phyloP scores from a whole-genome alignment of 495 filamentous ascomycete genomes.

The Aspergillus asperescens region DNA sequence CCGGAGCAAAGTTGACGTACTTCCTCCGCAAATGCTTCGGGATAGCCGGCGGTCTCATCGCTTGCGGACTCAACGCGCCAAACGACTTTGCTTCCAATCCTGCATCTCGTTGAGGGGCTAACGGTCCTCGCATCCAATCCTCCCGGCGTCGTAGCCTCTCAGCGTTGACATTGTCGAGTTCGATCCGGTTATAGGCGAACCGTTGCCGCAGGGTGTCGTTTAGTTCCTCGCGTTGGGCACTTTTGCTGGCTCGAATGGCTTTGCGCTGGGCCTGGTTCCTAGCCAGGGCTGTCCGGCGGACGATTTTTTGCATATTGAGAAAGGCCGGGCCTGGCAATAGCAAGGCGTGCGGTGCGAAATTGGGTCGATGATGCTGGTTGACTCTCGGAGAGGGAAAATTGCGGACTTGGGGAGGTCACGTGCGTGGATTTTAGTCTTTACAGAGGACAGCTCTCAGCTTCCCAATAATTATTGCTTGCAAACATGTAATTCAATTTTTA shows the following conservation, averaged over 20 bases:
- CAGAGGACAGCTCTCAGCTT: too few species aligned
- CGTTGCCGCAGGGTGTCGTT: slow-evolving; percentile 31
- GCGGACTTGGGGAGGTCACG: slow-evolving; percentile 5
- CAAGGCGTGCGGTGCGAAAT: slow-evolving; percentile 4
- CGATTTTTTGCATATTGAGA: slow-evolving; percentile 66
- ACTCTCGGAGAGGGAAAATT: slow-evolving; percentile 3
- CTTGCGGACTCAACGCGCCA: slow-evolving; percentile 45
- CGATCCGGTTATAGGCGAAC: slow-evolving; percentile 30
- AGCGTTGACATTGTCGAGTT: slow-evolving; percentile 28
- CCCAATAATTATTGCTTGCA: too few species aligned
- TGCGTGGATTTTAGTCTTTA: neutral
- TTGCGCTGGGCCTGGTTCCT: slow-evolving; percentile 54
- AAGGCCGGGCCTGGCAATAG: slow-evolving; percentile 29
- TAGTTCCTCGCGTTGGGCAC: slow-evolving; percentile 27
- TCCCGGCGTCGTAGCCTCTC: slow-evolving; percentile 46
- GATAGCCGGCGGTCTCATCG: slow-evolving; percentile 34
- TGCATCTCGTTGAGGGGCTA: slow-evolving; percentile 68
- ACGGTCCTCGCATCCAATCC: slow-evolving; percentile 68
- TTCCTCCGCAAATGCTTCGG: slow-evolving; percentile 46
- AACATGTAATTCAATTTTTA: too few species aligned
- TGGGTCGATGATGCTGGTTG: neutral
- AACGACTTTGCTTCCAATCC: slow-evolving; percentile 42
- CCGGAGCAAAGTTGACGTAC: slow-evolving; percentile 57
- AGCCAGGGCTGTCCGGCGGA: slow-evolving; percentile 62
- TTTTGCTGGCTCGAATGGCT: slow-evolving; percentile 39